phyloP scores from a whole-genome alignment of 1,284 basidiomycete species.

The Apiotrichum laibachii region DNA sequence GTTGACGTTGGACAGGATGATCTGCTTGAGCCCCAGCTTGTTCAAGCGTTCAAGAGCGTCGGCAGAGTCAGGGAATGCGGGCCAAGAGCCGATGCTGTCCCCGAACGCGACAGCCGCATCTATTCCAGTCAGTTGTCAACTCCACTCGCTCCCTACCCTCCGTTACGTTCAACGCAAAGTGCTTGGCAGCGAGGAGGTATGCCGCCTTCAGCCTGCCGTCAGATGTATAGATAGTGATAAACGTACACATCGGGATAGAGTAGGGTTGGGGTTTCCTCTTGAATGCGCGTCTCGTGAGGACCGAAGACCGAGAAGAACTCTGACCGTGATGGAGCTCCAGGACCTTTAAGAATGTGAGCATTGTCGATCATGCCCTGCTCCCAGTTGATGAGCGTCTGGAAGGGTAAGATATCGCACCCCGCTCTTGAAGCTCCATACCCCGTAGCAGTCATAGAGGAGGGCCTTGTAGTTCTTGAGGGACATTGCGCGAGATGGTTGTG shows the following conservation, averaged over 20 bases:
- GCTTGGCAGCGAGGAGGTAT: constrained; percentile 13
- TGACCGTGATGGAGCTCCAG: constrained; percentile 19
- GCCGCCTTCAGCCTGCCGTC: constrained; percentile 15
- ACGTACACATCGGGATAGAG: constrained; percentile 36
- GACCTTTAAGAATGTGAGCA: constrained; percentile 22
- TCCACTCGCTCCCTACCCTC: constrained; percentile 1
- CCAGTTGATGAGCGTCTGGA: constrained; percentile 27
- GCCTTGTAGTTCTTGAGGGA: constrained; percentile 19
- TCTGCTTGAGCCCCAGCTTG: constrained; percentile 28
- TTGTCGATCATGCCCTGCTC: constrained; percentile 31
- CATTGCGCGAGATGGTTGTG: neutral
- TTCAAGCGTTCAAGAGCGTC: constrained; percentile 29
- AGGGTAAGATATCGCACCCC: neutral
- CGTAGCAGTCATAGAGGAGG: constrained; percentile 35
- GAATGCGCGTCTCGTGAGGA: constrained; percentile 27
- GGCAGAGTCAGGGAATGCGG: constrained; percentile 37
- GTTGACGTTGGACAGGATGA: constrained; percentile 40
- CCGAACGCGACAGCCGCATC: constrained; percentile 32
- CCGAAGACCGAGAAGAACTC: constrained; percentile 26
- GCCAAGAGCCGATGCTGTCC: constrained; percentile 31
- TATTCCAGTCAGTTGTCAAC: neutral
- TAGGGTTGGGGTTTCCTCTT: constrained; percentile 29
- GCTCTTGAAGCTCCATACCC: constrained; percentile 9
- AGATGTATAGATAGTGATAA: neutral
- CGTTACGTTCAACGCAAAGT: constrained; percentile 13